Conservation (phyloP, 192 early-diverging fungal genomes). For the Gamsiella multidivaricata region DNA sequence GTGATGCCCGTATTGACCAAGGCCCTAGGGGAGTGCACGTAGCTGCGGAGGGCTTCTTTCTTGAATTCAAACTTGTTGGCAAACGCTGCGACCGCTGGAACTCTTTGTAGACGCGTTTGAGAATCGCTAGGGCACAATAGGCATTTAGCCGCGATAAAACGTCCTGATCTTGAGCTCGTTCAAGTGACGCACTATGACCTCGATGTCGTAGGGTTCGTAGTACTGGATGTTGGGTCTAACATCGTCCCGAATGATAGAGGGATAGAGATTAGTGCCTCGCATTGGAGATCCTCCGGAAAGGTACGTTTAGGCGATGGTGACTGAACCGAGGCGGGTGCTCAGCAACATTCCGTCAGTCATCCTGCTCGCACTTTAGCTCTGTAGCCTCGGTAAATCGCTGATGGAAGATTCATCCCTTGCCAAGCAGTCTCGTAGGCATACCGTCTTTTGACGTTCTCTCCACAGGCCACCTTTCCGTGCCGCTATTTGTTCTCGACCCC, state of each 20-base stretch:
- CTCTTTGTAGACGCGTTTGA: constrained; percentile 59
- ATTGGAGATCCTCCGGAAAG: constrained; percentile 66
- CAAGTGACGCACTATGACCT: constrained; percentile 73
- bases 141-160: constrained; percentile 81
- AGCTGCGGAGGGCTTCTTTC: constrained; percentile 74
- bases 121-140: constrained; percentile 68
- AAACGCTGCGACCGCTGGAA: constrained; percentile 77
- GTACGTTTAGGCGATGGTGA: constrained; percentile 48
- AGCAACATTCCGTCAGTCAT: constrained; percentile 44
- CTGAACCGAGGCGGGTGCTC: constrained; percentile 1
- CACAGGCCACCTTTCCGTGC: constrained; percentile 85
- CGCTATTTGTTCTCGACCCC: constrained; percentile 59
- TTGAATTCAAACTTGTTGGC: constrained; percentile 69
- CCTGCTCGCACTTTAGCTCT: constrained; percentile 60
- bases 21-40: constrained; percentile 64
- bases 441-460: constrained; percentile 73
- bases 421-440: constrained; percentile 61
- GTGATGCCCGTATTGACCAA: constrained; percentile 72
- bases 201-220: constrained; percentile 73
- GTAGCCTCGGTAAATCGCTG: constrained; percentile 63
- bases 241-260: constrained; percentile 69
- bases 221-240: constrained; percentile 77
- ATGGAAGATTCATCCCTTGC: constrained; percentile 71
- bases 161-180: constrained; percentile 78
- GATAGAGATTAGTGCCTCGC: constrained; percentile 69